Evolutionary conservation across 208 protist species (phyloP), one percentile per base, ranked within the genome.

Genomic region (Acanthamoeba castellanii): DNA sequence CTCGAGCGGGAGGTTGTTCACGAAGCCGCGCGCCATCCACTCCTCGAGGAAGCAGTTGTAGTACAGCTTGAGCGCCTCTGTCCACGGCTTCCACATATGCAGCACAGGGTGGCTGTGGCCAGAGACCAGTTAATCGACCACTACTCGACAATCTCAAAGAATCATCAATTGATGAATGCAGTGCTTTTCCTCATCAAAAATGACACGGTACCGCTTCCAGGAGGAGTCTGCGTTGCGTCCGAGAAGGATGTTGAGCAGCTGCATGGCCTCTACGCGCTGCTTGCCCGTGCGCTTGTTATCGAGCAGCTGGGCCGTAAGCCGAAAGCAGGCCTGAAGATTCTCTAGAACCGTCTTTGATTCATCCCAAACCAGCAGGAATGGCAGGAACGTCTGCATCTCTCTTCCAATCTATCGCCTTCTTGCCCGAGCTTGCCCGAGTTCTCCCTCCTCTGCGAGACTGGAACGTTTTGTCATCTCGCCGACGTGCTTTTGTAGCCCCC

Each of bases 21-120:
- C 81, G 47, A 47, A 88, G 81, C 81, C 81, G 18, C 81, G 42
- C n/a, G 50, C 81, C 50, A 64, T 45, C 81, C 81, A 88, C 81
- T 88, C 81, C 50, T 88, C 81, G 50, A 88, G 45, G 47, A 88
- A 88, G 14, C 81, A 88, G 52, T 88, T 88, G 81, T 88, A 88
- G 81, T 88, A 88, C 47, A 88, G 50, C 50, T 88, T 88, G n/a
- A 88, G 81, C 47, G 81, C 81, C 81, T 88, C 81, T 7, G 47
- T 0, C 81, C 81, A 88, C 6, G 81, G 81, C 27, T 45, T 11
- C 81, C 81, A 88, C 81, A 88, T 88, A 0, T 32, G 13, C 42
- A 88, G 50, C 52, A 64, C 81, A 13, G 81, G 81, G 37, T 88
- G 81, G 8, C 81, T 88, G 50, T 25, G 70, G 25, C 18, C 59